These are phyloP conservation scores for Colletotrichum horii DNA, from an alignment of 2,329 filamentous ascomycete species.

Conservation along the genomic window DNA sequence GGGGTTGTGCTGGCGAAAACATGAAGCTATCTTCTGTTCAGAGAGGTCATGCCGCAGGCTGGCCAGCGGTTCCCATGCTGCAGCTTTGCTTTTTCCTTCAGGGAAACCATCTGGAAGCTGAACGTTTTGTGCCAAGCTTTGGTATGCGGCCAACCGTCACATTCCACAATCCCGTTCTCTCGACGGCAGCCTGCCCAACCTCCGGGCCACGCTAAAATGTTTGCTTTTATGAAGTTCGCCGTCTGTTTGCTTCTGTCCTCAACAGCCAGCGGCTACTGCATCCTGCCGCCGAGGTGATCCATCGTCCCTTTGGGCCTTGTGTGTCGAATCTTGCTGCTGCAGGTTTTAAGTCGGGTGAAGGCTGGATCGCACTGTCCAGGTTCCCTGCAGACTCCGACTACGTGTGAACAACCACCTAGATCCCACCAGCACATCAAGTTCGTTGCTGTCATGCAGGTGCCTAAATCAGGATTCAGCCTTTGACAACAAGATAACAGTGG, in stretches of 20 bases:
- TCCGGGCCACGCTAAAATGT: neutral
- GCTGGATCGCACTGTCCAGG: neutral
- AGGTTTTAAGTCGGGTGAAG: neutral
- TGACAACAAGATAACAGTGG: neutral
- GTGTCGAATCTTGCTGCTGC: neutral
- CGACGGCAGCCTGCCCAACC: neutral
- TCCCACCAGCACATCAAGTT: neutral
- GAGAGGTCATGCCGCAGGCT: neutral
- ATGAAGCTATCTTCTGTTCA: neutral
- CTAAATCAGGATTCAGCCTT: neutral
- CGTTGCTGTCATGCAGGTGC: neutral
- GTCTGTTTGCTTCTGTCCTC: conserved; percentile 4
- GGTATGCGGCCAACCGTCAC: neutral
- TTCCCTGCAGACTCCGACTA: neutral
- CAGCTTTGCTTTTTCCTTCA: neutral
- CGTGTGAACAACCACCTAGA: neutral
- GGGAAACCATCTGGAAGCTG: neutral
- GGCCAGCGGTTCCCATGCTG: neutral
- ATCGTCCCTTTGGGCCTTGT: neutral
- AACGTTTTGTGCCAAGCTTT: neutral
- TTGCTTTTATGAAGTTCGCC: neutral
- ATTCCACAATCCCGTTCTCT: neutral
- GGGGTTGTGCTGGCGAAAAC: neutral
- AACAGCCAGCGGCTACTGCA: neutral
- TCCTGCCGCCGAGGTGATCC: neutral